Evolutionary conservation across 768 basidiomycete species (phyloP), one percentile per base, ranked within the genome.

Genomic region (Lentinus tigrinus): DNA sequence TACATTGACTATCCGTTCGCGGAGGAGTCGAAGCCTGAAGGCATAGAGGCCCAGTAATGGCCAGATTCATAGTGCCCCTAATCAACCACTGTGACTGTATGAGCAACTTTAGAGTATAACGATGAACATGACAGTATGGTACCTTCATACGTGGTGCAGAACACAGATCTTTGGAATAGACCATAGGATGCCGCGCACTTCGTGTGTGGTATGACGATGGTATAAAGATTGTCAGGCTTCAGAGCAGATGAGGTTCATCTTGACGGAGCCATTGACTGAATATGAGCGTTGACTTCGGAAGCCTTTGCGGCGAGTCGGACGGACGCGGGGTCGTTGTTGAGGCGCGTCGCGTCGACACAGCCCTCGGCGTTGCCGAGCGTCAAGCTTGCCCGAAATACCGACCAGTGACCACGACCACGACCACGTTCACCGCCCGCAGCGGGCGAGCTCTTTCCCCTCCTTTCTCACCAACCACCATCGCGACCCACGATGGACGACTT

Each of bases 401-500:
- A 43, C 11, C 42, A 7, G 21, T n/a, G n/a, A n/a, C n/a, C n/a
- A n/a, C 19, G 51, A 54, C 57, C 43, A 54, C 58, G 19, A 60
- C 58, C 58, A 60, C 58, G 52, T 58, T 58, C 57, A 48, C 57
- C 52, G 53, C 58, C 44, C 47, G 58, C 58, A 54, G 58, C 58
- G 58, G 53, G 58, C 47, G 40, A 50, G n/a, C n/a, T n/a, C n/a
- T n/a, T n/a, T 43, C 50, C 50, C 46, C 19, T 46, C 26, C 44
- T 37, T 34, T 48, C 56, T 31, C 55, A 16, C 28, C 52, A 37
- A 44, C 47, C 46, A 49, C 60, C 24, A 49, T 51, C 27, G 7
- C 42, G 17, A 17, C 46, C 54, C 50, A 54, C 37, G 55, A 71
- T 71, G 70, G 63, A 63, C 57, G 70, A 70, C 61, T 62, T 81